Evolutionary conservation across 306 rosid genomes (phyloP).

Genomic region (Astragalus membranaceus): DNA sequence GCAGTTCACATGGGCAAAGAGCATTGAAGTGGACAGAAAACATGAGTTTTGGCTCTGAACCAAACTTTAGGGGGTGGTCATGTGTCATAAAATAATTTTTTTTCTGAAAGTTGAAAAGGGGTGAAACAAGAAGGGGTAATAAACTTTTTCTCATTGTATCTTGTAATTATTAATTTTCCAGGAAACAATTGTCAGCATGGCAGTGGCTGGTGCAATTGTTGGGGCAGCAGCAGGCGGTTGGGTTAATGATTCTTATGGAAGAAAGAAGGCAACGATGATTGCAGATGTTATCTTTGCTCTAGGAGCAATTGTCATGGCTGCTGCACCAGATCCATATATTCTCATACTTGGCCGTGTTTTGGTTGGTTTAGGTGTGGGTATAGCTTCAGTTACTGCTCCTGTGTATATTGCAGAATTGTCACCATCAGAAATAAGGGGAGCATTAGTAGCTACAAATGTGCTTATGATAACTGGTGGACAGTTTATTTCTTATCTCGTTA

Average conservation of each 20-base stretch:
- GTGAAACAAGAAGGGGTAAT: too few relatives aligned
- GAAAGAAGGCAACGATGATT: constrained; percentile 73
- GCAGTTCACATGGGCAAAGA: background rate
- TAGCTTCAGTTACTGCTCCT: constrained; percentile 92
- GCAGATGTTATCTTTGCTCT: constrained; percentile 66
- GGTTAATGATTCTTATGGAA: constrained; percentile 75
- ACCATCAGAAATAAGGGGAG: constrained; percentile 93
- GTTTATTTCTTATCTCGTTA: constrained; percentile 79
- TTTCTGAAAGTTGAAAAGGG: too few relatives aligned
- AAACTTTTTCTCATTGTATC: background rate
- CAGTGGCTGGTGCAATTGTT: constrained; percentile 74
- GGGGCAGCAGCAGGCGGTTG: constrained; percentile 93
- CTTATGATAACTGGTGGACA: constrained; percentile 92
- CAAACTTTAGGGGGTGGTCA: too few relatives aligned
- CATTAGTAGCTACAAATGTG: constrained; percentile 73
- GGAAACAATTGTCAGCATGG: constrained; percentile 96
- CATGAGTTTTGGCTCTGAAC: too few relatives aligned
- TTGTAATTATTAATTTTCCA: constrained; percentile 27
- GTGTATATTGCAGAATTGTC: constrained; percentile 87
- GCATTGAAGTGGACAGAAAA: background rate
- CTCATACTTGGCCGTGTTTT: constrained; percentile 78
- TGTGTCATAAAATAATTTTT: too few relatives aligned
- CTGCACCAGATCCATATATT: constrained; percentile 77
- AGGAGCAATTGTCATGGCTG: constrained; percentile 84
- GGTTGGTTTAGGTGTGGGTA: constrained; percentile 77